These are phyloP conservation scores for Vanilla planifolia DNA, from an alignment of 106 monocot species.

Conservation along the genomic window DNA sequence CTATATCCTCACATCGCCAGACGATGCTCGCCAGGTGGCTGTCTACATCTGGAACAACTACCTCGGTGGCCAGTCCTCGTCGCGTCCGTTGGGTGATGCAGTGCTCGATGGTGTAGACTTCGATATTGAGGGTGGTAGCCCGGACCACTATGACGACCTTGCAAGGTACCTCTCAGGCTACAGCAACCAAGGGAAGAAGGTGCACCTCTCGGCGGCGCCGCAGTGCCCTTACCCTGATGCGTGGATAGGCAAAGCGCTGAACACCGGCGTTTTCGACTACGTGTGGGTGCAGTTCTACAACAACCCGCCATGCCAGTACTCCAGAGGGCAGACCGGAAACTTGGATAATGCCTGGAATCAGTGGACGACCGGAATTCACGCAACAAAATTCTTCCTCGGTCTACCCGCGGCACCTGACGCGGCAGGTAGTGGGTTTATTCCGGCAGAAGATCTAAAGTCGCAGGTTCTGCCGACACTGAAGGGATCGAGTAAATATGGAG, in stretches of 20 bases:
- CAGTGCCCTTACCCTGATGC: constrained; percentile 54
- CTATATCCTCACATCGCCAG: constrained; percentile 30
- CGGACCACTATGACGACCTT: constrained; percentile 28
- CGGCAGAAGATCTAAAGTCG: constrained; percentile 20
- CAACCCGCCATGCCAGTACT: constrained; percentile 41
- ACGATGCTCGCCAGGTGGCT: constrained; percentile 36
- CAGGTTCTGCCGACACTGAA: constrained; percentile 38
- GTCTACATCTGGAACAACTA: constrained; percentile 52
- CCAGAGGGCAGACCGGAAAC: constrained; percentile 10
- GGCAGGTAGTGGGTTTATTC: constrained; percentile 36
- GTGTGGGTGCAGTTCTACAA: constrained; percentile 69
- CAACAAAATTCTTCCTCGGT: constrained; percentile 26
- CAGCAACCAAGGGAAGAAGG: constrained; percentile 19
- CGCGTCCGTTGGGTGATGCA: constrained; percentile 41
- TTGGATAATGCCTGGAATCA: constrained; percentile 25
- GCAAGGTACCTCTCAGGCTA: constrained; percentile 15
- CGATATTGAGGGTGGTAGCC: constrained; percentile 36
- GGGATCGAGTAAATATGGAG: constrained; percentile 34
- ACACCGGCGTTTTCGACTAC: constrained; percentile 36
- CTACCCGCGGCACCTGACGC: constrained; percentile 36
- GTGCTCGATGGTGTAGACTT: constrained; percentile 56
- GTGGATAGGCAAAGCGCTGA: constrained; percentile 19
- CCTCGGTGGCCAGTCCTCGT: constrained; percentile 32
- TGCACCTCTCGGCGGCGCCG: constrained; percentile 45
- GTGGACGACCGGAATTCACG: constrained; percentile 34